A percentile compares a stretch with the other conserved stretches of the same genome.
These are phyloP conservation scores for Pyrenophora teres DNA, from an alignment of 2,329 filamentous ascomycete genomes.

Conservation along the genomic window DNA sequence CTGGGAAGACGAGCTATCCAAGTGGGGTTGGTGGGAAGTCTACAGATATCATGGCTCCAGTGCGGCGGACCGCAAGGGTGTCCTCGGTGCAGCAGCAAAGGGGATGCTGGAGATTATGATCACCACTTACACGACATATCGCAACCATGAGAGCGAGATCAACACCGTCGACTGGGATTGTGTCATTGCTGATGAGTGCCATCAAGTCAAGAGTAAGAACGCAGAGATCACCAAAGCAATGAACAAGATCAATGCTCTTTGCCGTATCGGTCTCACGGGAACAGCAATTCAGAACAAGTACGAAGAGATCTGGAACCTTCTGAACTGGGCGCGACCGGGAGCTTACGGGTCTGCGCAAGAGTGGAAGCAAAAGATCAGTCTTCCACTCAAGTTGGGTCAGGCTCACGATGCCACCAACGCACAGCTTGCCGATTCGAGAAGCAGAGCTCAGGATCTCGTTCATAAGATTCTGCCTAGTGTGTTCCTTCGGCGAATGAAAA, in stretches of 20 bases:
- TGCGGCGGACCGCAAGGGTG: slow-evolving; percentile 66
- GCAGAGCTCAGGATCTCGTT: slow-evolving; percentile 82
- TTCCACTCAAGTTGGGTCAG: slow-evolving; percentile 83
- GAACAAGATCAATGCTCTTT: slow-evolving; percentile 87
- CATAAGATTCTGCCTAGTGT: slow-evolving; percentile 86
- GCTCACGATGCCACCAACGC: slow-evolving; percentile 86
- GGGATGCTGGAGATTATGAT: slow-evolving; percentile 89
- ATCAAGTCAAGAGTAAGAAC: slow-evolving; percentile 78
- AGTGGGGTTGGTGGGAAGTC: slow-evolving; percentile 96
- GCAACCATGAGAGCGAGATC: slow-evolving; percentile 72
- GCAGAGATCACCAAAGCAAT: slow-evolving; percentile 83
- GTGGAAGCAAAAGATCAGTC: slow-evolving; percentile 79
- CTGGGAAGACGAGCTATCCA: slow-evolving; percentile 82
- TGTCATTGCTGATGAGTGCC: slow-evolving; percentile 92
- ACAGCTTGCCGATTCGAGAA: slow-evolving; percentile 79
- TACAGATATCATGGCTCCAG: slow-evolving; percentile 75
- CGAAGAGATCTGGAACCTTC: slow-evolving; percentile 91
- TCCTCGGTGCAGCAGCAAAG: slow-evolving; percentile 71
- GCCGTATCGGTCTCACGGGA: slow-evolving; percentile 89
- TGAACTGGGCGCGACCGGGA: slow-evolving; percentile 96
- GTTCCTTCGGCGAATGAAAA: slow-evolving; percentile 92
- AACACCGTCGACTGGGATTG: slow-evolving; percentile 93
- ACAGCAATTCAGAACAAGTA: slow-evolving; percentile 99
- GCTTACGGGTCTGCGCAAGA: slow-evolving; percentile 67
- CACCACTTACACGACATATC: slow-evolving; percentile 90